These are phyloP conservation scores for Marasmius sp. DNA, from an alignment of 1,284 basidiomycete genomes.

Conservation along the genomic window DNA sequence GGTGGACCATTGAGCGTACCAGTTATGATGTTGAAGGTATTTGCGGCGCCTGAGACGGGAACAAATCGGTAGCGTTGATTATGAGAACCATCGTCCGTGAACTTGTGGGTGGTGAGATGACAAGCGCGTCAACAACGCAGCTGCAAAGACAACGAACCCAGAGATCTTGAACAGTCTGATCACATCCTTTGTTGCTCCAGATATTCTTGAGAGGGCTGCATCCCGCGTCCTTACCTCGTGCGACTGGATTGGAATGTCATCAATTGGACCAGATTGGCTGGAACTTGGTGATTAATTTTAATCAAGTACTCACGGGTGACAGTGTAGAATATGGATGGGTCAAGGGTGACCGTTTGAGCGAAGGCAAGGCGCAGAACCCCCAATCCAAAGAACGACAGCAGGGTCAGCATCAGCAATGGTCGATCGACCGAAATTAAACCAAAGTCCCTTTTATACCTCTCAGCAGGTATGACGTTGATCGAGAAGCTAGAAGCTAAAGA, in stretches of 20 bases:
- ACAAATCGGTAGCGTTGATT: constrained; percentile 18
- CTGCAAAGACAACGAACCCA: constrained; percentile 3
- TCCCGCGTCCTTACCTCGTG: constrained; percentile 14
- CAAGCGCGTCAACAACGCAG: neutral
- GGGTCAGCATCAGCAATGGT: neutral
- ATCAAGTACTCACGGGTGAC: constrained; percentile 4
- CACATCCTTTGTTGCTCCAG: constrained; percentile 16
- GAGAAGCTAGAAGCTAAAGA: no score
- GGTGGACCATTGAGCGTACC: neutral
- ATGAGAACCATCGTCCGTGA: constrained; percentile 10
- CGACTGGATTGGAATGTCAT: neutral
- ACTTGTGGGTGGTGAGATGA: neutral
- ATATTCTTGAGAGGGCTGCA: constrained; percentile 5
- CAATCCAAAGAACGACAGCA: neutral
- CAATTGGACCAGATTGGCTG: neutral
- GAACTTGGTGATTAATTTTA: no score
- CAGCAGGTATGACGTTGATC: no score
- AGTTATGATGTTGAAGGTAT: constrained; percentile 16
- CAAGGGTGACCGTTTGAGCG: constrained; percentile 9
- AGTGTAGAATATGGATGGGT: constrained; percentile 14
- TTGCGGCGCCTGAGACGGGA: constrained; percentile 11
- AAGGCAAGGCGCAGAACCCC: neutral
- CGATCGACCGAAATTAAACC: neutral
- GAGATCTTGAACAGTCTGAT: constrained; percentile 12
- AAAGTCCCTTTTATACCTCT: neutral